Conservation (phyloP, 306 rosid species). For the Glycine latifolia region DNA sequence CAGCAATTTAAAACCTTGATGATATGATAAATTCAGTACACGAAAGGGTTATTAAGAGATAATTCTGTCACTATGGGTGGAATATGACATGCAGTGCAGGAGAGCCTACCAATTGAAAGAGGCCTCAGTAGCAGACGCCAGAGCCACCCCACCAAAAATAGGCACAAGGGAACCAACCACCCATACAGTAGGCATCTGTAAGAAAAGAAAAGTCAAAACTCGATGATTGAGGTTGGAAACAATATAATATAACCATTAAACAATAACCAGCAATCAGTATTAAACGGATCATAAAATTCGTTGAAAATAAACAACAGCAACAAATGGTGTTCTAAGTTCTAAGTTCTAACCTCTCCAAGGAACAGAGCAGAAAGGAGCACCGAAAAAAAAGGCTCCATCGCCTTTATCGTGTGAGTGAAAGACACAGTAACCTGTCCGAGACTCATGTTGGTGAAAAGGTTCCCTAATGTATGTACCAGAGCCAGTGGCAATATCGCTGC, state of each 20-base stretch:
- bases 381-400: conserved; percentile 94
- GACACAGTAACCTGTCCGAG: conserved; percentile 97
- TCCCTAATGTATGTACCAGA: conserved; percentile 82
- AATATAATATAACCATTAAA: neutral
- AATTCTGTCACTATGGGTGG: neutral
- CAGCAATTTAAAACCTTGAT: neutral
- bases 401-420: conserved; percentile 96
- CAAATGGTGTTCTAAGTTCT: neutral
- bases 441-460: conserved; percentile 94
- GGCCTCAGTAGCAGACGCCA: conserved; percentile 88
- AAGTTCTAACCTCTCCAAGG: conserved; percentile 78
- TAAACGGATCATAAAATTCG: neutral
- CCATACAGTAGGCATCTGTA: conserved; percentile 80
- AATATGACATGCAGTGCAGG: neutral
- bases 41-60: neutral
- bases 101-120: conserved; percentile 85
- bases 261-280: too few species aligned
- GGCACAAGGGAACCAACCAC: conserved; percentile 87
- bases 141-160: conserved; percentile 88
- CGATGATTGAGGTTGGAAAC: conserved; percentile 24
- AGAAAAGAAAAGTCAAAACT: conserved; percentile 35
- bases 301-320: neutral
- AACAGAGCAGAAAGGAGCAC: conserved; percentile 92
- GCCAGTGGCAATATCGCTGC: conserved; percentile 85
- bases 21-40: too few species aligned